A percentile compares a stretch with the other conserved stretches of the same genome.
phyloP scores from a whole-genome alignment of 208 protist genomes.

The Crithidia expoeki region DNA sequence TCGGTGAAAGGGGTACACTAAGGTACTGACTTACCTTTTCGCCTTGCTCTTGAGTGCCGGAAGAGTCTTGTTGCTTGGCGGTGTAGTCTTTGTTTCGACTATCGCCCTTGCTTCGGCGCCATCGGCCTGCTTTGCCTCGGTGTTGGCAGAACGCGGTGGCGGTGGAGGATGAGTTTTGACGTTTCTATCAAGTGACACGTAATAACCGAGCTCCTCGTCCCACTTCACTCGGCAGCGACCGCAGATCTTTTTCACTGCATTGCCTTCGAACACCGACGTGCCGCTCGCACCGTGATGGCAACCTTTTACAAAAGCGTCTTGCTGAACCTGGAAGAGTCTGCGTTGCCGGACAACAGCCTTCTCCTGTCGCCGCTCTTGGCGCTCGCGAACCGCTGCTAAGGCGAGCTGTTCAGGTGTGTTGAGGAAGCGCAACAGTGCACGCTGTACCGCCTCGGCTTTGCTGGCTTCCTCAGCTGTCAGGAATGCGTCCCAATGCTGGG shows the following conservation, averaged over 20 bases:
- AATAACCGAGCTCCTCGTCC: constrained; percentile 71
- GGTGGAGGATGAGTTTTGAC: constrained; percentile 26
- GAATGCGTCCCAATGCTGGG: constrained; percentile 26
- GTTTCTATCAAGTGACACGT: constrained; percentile 52
- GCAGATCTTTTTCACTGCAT: constrained; percentile 50
- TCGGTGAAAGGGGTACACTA: neutral
- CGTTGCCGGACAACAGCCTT: constrained; percentile 35
- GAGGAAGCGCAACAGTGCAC: constrained; percentile 66
- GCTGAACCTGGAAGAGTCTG: constrained; percentile 52
- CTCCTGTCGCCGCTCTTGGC: constrained; percentile 35
- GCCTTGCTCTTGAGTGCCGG: neutral
- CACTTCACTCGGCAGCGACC: constrained; percentile 66
- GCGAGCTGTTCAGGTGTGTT: constrained; percentile 83
- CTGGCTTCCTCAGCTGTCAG: constrained; percentile 27
- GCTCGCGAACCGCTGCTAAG: constrained; percentile 53
- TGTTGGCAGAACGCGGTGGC: neutral
- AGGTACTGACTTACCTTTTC: neutral
- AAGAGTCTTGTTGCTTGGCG: neutral
- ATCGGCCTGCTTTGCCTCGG: neutral
- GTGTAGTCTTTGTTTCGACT: neutral
- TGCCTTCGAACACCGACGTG: constrained; percentile 64
- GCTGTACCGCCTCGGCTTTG: constrained; percentile 49
- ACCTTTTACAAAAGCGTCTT: constrained; percentile 51
- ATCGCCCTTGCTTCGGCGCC: neutral
- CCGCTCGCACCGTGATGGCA: constrained; percentile 67